Evolutionary conservation across 2,329 filamentous ascomycete genomes (phyloP), one percentile per base, ranked within the genome.

Genomic region (Arachnomyces sp.): DNA sequence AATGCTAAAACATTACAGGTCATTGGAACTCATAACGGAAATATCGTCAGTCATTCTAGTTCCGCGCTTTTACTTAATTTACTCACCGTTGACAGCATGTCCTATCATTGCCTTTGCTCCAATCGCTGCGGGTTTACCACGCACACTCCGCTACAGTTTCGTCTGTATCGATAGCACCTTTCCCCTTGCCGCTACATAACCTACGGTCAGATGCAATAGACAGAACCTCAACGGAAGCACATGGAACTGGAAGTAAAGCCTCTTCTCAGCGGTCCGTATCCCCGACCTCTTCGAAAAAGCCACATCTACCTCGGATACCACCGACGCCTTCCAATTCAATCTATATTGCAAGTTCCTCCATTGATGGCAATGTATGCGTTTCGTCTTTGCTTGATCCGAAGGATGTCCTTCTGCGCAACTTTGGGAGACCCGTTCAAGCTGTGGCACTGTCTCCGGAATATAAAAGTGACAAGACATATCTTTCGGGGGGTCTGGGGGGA

Each of bases 401-500:
- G 54, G 92, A 98, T 64, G 88, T 95, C 2, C 82, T 88, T 43
- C 66, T 96, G 18, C 82, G 92, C 18, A 95, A 95, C 59, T 98
- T 96, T 66, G 87, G 86, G 1, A 78, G 93, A 3, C 93, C 93
- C 0, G 80, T 98, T 2, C 88, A 95, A 56, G 81, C 88, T 4
- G 87, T 98, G 2, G 86, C 89, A 0, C 65, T 98, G n/a, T 96
- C 92, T 0, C 92, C 92, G 0, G 88, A 96, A 38, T 98, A 87
- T 68, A 95, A 85, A 59, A 85, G 75, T 42, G 92, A 98, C 58
- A 76, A 82, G 41, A 85, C 82, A 2, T 98, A 95, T 57, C 67
- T 98, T 1, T 96, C 90, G 0, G 92, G 92, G 31, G 92, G 93
- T 0, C 73, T 87, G 35, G 86, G 90, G 15, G 92, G 90, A 1